phyloP scores from a whole-genome alignment of 177 flowering plant genomes.

The Vitis hybrid region DNA sequence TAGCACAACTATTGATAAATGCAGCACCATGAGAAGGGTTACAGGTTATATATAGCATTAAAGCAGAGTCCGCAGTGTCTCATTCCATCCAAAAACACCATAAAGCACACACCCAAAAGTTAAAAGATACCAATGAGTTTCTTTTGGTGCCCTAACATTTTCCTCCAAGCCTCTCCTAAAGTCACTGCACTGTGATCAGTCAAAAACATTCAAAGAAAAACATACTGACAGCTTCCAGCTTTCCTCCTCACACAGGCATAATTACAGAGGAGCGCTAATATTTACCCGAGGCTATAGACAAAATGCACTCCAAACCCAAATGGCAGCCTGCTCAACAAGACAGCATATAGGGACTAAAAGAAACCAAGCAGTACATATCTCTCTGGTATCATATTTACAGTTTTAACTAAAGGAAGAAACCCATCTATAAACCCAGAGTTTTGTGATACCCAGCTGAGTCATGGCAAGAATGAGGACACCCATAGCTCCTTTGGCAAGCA shows the following conservation, averaged over 20 bases:
- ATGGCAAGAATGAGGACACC: slow-evolving; percentile 20
- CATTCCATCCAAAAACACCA: too few species aligned
- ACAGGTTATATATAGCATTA: too few species aligned
- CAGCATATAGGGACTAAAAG: slow-evolving; percentile 1
- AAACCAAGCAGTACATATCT: slow-evolving; percentile 1
- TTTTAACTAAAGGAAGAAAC: slow-evolving; percentile 21
- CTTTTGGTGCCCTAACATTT: too few species aligned
- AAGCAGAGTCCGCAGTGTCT: too few species aligned
- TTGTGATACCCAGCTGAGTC: slow-evolving; percentile 14
- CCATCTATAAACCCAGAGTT: slow-evolving; percentile 15
- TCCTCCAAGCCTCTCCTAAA: too few species aligned
- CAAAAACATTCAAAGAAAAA: too few species aligned
- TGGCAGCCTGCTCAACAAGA: slow-evolving; percentile 8
- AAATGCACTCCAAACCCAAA: slow-evolving; percentile 13
- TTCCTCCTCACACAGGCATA: slow-evolving; percentile 7
- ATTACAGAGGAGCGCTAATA: slow-evolving; percentile 7
- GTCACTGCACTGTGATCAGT: too few species aligned
- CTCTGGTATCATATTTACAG: slow-evolving; percentile 34
- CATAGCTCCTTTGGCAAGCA: slow-evolving; percentile 10
- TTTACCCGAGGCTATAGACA: slow-evolving; percentile 8
- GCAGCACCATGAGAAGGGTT: too few species aligned
- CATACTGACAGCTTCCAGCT: neutral
- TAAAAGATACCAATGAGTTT: too few species aligned
- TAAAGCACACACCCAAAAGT: too few species aligned
- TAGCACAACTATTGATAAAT: too few species aligned